phyloP scores from a whole-genome alignment of 2,329 filamentous ascomycete species.

The Zalaria obscura region DNA sequence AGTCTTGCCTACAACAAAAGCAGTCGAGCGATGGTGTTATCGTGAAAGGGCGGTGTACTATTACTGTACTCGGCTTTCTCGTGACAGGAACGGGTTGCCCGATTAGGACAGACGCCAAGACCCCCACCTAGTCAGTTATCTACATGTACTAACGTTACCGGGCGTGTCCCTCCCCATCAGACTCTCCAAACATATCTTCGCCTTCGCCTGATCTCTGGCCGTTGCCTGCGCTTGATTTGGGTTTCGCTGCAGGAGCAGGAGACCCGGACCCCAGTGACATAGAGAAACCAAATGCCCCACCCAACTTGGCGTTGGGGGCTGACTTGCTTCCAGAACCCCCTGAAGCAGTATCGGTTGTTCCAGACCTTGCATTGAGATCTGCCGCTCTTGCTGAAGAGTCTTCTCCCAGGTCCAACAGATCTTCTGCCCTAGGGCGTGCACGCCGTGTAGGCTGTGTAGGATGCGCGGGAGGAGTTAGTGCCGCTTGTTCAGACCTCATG shows the following conservation, averaged over 20 bases:
- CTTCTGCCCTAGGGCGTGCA: slow-evolving; percentile 34
- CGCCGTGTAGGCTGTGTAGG: slow-evolving; percentile 25
- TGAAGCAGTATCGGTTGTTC: slow-evolving; percentile 10
- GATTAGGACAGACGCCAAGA: no score
- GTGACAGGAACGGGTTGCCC: no score
- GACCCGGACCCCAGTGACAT: slow-evolving; percentile 3
- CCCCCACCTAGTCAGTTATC: no score
- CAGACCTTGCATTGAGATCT: slow-evolving; percentile 24
- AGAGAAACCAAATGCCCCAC: slow-evolving; percentile 8
- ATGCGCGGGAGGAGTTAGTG: slow-evolving; percentile 1
- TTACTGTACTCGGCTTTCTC: no score
- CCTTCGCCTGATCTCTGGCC: slow-evolving; percentile 48
- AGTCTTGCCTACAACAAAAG: no score
- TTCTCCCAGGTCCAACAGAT: slow-evolving; percentile 21
- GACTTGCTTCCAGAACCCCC: slow-evolving; percentile 17
- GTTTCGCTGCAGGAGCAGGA: neutral
- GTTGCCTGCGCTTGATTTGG: slow-evolving; percentile 10
- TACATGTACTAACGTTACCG: no score
- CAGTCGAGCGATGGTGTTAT: no score
- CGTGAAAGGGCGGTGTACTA: no score
- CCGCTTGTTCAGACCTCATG: slow-evolving; percentile 8
- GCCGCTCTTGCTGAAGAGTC: slow-evolving; percentile 7
- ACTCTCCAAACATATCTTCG: slow-evolving; percentile 83
- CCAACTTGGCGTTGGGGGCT: slow-evolving; percentile 11
- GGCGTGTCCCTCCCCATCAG: slow-evolving; percentile 36